Base-by-base conservation (phyloP, 805 yeast genomes). In the Pichia ethanolica region DNA sequence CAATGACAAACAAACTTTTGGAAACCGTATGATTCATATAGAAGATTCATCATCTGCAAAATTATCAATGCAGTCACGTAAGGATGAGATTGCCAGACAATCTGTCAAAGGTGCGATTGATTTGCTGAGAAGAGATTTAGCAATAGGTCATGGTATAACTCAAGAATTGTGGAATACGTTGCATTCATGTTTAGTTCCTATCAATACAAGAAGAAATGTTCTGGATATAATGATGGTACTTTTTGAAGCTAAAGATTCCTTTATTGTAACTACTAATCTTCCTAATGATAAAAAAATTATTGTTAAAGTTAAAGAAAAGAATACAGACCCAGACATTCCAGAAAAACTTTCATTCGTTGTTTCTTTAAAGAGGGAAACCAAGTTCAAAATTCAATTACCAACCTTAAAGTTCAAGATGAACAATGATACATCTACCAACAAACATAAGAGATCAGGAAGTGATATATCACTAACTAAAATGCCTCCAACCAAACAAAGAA, bases 231-330 rank as follows among this genome's bases (percentile, higher is more conserved):
- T 86, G 46, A 79, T 80, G 39, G 75, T 91, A 8, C 65, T 91
- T 30, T 86, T 79, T 57, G 75, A 75, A 38, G 78, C 89, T 7
- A 66, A 69, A 33, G 82, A 85, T 53, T 71, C 79, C 3, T 74
- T 82, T 42, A 60, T 76, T n/a, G 89, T 89, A 2, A 74, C 69
- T 4, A 67, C 89, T 26, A 75, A 80, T 6, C 67, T 81, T 12
- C 97, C 97, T 3, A 74, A 81, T 55, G 81, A 80, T 46, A 82
- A 79, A 60, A 79, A 78, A 55, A 69, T 93, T 27, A 79, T 77
- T 7, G 87, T 89, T 0, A 75, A 73, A 54, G 57, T 77, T 46
- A 54, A 72, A 5, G 54, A 51, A 30, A 57, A 56, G 35, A 46
- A 50, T 2, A 25, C 54, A 10, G 57, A 59, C 4, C 10, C 5